Conservation (phyloP, 2,329 filamentous ascomycete genomes). For the Elsinoe necatrix region DNA sequence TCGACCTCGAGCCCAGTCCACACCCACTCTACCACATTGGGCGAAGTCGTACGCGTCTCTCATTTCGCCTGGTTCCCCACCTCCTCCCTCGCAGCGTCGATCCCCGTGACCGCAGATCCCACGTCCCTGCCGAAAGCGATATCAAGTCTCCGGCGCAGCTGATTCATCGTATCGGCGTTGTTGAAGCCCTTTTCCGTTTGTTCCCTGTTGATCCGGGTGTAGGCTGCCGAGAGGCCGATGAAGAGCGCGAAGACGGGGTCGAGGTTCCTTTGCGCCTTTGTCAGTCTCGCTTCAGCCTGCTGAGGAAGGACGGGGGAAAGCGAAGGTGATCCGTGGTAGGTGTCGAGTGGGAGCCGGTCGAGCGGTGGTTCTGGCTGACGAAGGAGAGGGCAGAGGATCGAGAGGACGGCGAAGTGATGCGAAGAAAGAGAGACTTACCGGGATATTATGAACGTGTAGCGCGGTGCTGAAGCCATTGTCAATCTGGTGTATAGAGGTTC, state of each 20-base stretch:
- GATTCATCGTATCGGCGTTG: background rate
- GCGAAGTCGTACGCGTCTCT: no score
- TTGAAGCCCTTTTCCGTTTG: constrained; percentile 38
- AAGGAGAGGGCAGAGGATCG: background rate
- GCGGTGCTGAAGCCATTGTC: constrained; percentile 16
- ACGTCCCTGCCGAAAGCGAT: background rate
- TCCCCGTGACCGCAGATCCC: background rate
- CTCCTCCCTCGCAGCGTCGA: background rate
- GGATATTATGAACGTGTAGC: constrained; percentile 37
- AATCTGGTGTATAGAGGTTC: no score
- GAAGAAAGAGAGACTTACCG: constrained; percentile 29
- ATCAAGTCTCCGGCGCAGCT: constrained; percentile 1
- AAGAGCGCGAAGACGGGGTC: constrained; percentile 43
- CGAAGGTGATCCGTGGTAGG: no score
- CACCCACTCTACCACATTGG: no score
- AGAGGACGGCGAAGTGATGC: background rate
- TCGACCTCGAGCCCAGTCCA: no score
- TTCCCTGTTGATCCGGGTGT: constrained; percentile 36
- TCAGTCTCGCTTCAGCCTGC: no score
- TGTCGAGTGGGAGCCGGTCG: no score
- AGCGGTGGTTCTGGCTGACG: no score
- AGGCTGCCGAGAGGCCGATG: constrained; percentile 40
- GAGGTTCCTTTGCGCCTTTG: constrained; percentile 31
- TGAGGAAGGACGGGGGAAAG: no score
- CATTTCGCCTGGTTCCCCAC: background rate